Base-by-base conservation (phyloP, 1,284 basidiomycete genomes). In the Stygiomarasmius scandens region DNA sequence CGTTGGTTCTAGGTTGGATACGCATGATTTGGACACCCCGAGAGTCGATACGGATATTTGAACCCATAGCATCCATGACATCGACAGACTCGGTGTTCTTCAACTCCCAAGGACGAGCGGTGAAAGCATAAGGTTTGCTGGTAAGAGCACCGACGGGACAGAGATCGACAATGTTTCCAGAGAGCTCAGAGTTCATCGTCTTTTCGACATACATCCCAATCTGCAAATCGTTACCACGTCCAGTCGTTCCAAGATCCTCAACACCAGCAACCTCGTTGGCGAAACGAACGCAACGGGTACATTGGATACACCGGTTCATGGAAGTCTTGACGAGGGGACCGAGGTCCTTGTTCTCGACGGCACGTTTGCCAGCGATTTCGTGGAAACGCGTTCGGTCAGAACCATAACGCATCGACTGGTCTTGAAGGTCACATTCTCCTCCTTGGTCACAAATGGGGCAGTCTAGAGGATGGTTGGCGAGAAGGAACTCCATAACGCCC, bases 281-380 rank as follows among this genome's bases (percentile, higher is more conserved):
- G 72, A 98, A 99, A 60, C 97, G 92, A 38, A 99, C 95, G 73
- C 97, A 99, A 64, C 97, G 94, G 12, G 96, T 99, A 80, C 96
- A 99, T 76, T 99, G 97, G 67, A 99, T 99, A 80, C 97, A 99
- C 58, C 96, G 88, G 75, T 96, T 99, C 96, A 99, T 99, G 61
- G 92, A 94, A 3, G 97, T 98, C 81, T 99, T 99, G 73, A 99
- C 95, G 50, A 99, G 85, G 11, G 97, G 97, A 5, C 97, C 97
- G 32, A 99, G 84, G 71, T 99, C 91, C 82, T 99, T 99, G 84
- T 99, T 93, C 77, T 98, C 96, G 19, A 97, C 93, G 1, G 97
- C 96, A 60, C 96, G 93, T 79, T 99, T 99, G 66, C 96, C 97
- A 2, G 92, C 87, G 61, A 97, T 93, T 80, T 99, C 96, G 79